Evolutionary conservation across 2,329 filamentous ascomycete species (phyloP).

Genomic region (Zymoseptoria passerinii): DNA sequence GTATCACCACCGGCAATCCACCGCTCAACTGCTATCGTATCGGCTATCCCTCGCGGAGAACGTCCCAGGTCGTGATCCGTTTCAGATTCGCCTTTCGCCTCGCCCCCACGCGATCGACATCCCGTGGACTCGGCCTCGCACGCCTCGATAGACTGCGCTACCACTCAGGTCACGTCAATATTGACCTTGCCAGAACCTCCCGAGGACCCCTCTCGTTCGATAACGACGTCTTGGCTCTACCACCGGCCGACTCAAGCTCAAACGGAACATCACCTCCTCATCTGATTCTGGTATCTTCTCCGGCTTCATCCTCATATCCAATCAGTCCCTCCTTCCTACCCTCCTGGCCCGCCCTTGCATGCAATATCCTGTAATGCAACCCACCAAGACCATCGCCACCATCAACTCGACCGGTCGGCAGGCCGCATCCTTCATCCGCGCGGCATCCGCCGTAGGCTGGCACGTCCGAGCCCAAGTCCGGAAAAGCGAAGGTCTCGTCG

Average conservation of each 20-base stretch:
- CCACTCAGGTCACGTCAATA: background rate
- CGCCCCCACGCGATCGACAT: background rate
- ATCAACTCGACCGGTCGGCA: slow-evolving; percentile 95
- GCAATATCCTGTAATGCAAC: slow-evolving; percentile 20
- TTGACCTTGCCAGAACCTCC: background rate
- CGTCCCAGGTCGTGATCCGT: background rate
- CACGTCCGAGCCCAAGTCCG: slow-evolving; percentile 86
- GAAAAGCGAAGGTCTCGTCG: slow-evolving; percentile 78
- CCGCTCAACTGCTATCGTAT: background rate
- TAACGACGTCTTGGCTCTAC: background rate
- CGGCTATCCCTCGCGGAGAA: background rate
- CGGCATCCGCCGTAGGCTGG: slow-evolving; percentile 88
- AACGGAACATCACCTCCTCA: background rate
- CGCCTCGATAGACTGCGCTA: background rate
- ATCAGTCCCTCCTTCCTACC: background rate
- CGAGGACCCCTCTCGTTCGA: background rate
- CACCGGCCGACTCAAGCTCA: background rate
- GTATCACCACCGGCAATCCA: background rate
- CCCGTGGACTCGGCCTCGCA: background rate
- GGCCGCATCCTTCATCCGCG: slow-evolving; percentile 87
- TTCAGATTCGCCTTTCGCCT: background rate
- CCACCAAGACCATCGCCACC: slow-evolving; percentile 73
- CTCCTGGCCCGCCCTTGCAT: background rate
- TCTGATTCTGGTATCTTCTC: background rate
- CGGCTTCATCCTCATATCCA: background rate